Evolutionary conservation across 2,329 filamentous ascomycete species (phyloP).

Genomic region (Fusarium avenaceum): DNA sequence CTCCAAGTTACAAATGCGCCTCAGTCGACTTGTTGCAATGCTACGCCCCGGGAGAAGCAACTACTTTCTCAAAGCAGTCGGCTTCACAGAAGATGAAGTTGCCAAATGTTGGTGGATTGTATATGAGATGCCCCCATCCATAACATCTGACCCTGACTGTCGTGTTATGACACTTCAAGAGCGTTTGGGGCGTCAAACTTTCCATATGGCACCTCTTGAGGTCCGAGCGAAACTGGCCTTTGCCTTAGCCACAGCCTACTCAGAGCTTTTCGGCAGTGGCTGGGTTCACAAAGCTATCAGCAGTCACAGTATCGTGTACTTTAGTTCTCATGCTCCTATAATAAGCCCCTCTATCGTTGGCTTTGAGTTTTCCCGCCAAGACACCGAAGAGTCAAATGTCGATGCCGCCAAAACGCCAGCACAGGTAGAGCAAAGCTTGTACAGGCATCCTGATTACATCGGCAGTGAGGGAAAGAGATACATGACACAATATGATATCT

Average conservation of each 20-base stretch:
- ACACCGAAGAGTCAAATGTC: background rate
- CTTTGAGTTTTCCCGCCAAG: background rate
- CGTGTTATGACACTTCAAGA: background rate
- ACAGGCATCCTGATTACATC: background rate
- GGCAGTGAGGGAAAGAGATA: background rate
- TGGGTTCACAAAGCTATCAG: conserved; percentile 5
- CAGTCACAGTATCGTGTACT: background rate
- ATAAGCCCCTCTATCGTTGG: background rate
- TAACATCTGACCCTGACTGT: fast-evolving
- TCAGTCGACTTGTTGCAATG: background rate
- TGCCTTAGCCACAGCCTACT: background rate
- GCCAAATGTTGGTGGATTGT: conserved; percentile 1
- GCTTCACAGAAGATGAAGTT: background rate
- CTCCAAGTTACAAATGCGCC: background rate
- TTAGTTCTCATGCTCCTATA: background rate
- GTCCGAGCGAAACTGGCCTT: background rate
- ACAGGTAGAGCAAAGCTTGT: background rate
- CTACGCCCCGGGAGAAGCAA: background rate
- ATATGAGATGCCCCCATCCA: background rate
- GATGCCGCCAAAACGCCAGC: background rate
- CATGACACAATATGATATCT: background rate
- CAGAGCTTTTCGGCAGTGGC: background rate
- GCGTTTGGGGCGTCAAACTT: background rate
- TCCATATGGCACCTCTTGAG: background rate
- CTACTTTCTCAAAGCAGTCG: background rate